Base-by-base conservation (phyloP, 2,329 filamentous ascomycete species). In the Penicillium sp. region DNA sequence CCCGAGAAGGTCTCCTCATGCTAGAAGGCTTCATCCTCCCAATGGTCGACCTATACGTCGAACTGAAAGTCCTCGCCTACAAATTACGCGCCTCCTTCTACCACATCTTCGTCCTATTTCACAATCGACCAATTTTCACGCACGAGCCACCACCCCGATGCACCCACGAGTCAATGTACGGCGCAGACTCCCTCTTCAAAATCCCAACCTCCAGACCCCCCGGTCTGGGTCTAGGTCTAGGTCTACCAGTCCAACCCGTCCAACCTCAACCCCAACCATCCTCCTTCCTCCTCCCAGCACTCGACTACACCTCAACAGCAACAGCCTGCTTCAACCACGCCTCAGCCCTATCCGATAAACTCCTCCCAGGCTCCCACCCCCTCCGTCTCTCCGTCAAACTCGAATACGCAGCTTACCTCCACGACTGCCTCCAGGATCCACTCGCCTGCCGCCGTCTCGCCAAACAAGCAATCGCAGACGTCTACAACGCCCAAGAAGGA, bases 21-120 rank as follows among this genome's bases (percentile, higher is more conserved):
- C 80, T 97, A 9, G 92, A 97, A 68, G 78, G 83, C 46, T 94
- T 93, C 70, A 86, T 99, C 44, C 78, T 97, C 18, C 94, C 93
- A 40, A 90, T 88, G 83, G 89, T 90, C 52, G 86, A 82, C 62
- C 88, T 84, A 66, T 90, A 86, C 74, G 85, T 80, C 67, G 92
- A 96, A 72, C 85, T 96, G 53, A 92, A 92, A 67, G 92, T 97
- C 42, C 82, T 99, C 59, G 88, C 90, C 18, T 90, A 91, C 71
- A 99, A 97, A 74, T 82, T 99, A 13, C 87, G 91, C 56, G 94
- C 94, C 14, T 96, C 91, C 18, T 96, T 97, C 70, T 94, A 95
- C 66, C 93, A 99, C 76, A 91, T 99, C 61, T 96, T 96, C 72
- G 94, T 96, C 50, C 83, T 97, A 11, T 97, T 97, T 69, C 91